A percentile compares a stretch with the other conserved stretches of the same genome.
Evolutionary conservation across 139 green algal genomes (phyloP).

Genomic region (Axilococcus clingmanii): DNA sequence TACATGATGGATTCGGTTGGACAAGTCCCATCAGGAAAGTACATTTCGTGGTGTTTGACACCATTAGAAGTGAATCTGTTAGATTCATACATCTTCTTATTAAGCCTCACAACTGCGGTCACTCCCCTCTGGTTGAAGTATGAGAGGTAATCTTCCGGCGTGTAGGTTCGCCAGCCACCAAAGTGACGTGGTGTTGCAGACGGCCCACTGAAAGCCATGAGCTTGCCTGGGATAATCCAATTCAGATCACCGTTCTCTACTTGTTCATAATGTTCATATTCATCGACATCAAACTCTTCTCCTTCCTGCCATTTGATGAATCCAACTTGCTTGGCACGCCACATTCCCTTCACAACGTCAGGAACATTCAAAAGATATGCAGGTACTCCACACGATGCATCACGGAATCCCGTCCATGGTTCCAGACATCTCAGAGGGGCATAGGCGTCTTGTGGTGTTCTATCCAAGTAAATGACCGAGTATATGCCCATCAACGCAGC

Average conservation of each 20-base stretch:
- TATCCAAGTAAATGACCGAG: slow-evolving; percentile 58
- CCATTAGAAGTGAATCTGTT: slow-evolving; percentile 60
- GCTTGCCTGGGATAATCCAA: slow-evolving; percentile 88
- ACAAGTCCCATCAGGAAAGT: slow-evolving; percentile 87
- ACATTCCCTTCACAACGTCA: slow-evolving; percentile 58
- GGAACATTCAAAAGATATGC: slow-evolving; percentile 72
- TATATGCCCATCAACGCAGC: slow-evolving; percentile 74
- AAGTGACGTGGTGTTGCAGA: slow-evolving; percentile 45
- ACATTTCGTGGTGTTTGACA: slow-evolving; percentile 81
- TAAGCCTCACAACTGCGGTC: slow-evolving; percentile 70
- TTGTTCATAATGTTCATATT: slow-evolving; percentile 92
- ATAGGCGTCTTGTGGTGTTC: slow-evolving; percentile 58
- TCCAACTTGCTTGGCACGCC: slow-evolving; percentile 58
- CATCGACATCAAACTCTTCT: slow-evolving; percentile 56
- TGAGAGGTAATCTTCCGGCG: slow-evolving; percentile 78
- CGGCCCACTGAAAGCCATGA: slow-evolving; percentile 80
- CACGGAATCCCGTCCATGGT: slow-evolving; percentile 73
- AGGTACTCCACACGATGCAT: slow-evolving; percentile 68
- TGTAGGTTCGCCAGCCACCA: slow-evolving; percentile 66
- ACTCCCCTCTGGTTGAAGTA: slow-evolving; percentile 64
- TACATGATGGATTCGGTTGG: slow-evolving; percentile 62
- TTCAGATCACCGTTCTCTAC: slow-evolving; percentile 85
- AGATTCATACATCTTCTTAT: slow-evolving; percentile 85
- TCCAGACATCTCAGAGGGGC: slow-evolving; percentile 40
- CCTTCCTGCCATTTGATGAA: slow-evolving; percentile 66